phyloP scores from a whole-genome alignment of 2,329 filamentous ascomycete species.

The Purpureocillium takamizusanense region DNA sequence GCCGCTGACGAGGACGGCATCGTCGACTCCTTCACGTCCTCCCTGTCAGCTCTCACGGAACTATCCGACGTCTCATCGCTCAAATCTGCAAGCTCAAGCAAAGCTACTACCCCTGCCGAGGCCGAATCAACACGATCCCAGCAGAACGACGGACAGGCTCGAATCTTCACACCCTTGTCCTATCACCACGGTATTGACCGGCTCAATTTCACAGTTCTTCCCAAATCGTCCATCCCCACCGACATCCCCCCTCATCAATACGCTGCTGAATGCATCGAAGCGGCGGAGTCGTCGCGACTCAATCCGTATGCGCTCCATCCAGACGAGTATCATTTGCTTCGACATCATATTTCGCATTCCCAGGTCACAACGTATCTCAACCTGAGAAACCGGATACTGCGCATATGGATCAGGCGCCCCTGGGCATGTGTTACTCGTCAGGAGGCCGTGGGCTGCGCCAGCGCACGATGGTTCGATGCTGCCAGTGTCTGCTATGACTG shows the following conservation, averaged over 20 bases:
- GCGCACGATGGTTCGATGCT: constrained; percentile 79
- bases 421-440: constrained; percentile 71
- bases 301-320: constrained; percentile 83
- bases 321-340: constrained; percentile 73
- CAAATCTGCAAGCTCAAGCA: constrained; percentile 48
- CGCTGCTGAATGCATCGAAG: constrained; percentile 82
- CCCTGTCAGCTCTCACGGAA: constrained; percentile 43
- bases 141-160: constrained; percentile 7
- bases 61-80: constrained; percentile 46
- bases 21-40: constrained; percentile 39
- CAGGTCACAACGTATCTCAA: constrained; percentile 96
- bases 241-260: constrained; percentile 67
- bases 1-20: constrained; percentile 10
- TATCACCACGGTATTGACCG: constrained; percentile 22
- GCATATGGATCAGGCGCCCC: constrained; percentile 83
- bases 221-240: constrained; percentile 76
- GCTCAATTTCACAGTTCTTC: constrained; percentile 49
- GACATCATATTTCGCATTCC: constrained; percentile 71
- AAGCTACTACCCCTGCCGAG: constrained; percentile 53
- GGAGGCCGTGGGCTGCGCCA: constrained; percentile 85
- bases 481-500: constrained; percentile 87
- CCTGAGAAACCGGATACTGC: constrained; percentile 86
- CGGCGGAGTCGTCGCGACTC: constrained; percentile 80
- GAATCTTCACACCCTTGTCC: constrained; percentile 12
- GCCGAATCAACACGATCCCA: constrained; percentile 18